Evolutionary conservation across 169 alveolate species (phyloP).

Genomic region (Plasmodium vivax): DNA sequence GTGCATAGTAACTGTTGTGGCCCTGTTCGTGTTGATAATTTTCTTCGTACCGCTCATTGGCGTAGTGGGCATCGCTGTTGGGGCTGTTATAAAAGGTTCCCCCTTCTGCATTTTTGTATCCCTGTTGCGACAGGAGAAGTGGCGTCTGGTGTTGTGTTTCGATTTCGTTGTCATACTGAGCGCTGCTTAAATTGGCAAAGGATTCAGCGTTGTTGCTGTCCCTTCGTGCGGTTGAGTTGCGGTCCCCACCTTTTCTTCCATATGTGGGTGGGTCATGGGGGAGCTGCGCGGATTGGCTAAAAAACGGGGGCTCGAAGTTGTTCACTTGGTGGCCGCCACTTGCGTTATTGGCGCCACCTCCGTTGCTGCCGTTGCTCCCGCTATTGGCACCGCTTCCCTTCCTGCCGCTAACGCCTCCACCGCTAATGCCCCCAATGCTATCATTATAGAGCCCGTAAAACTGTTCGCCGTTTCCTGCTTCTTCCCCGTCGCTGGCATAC

Average conservation of each 20-base stretch:
- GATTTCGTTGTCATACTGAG: background rate
- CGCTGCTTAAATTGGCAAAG: background rate
- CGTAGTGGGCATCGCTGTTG: background rate
- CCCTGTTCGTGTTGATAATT: background rate
- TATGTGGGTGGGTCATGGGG: conserved; percentile 1
- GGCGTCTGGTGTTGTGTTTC: background rate
- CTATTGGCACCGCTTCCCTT: conserved; percentile 11
- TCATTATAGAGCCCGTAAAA: conserved; percentile 30
- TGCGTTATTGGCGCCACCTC: background rate
- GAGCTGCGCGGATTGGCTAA: background rate
- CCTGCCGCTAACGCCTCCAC: background rate
- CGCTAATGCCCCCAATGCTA: background rate
- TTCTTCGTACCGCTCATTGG: background rate
- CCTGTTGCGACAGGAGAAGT: background rate
- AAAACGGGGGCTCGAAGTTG: conserved; percentile 15
- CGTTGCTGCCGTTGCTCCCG: background rate
- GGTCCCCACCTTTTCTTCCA: background rate
- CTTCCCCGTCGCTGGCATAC: conserved; percentile 28
- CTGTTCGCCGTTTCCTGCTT: background rate
- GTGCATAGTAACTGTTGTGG: background rate
- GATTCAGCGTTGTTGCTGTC: background rate
- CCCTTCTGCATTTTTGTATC: background rate
- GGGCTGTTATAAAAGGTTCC: background rate
- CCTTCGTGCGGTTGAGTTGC: background rate
- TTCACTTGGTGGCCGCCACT: background rate